Evolutionary conservation across 768 basidiomycete species (phyloP).

Genomic region (Podaxis carcinomalis): DNA sequence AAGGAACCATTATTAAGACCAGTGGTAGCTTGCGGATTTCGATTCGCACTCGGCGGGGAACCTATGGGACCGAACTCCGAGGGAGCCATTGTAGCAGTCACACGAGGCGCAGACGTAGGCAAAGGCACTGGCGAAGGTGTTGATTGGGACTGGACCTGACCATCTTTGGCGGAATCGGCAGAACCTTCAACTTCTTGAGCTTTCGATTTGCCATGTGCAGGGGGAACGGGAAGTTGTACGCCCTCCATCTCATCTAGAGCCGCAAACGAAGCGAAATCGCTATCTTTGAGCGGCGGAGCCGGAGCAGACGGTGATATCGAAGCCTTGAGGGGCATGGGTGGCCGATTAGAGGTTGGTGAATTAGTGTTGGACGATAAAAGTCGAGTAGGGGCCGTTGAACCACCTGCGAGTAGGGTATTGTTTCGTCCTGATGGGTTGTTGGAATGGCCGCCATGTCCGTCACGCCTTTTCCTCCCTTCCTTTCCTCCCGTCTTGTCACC

Average conservation of each 20-base stretch:
- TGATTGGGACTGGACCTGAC: constrained; percentile 17
- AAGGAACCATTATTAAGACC: constrained; percentile 33
- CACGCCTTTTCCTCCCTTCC: constrained; percentile 32
- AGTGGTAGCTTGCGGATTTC: constrained; percentile 26
- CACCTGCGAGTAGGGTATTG: constrained; percentile 42
- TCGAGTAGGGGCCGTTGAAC: constrained; percentile 69
- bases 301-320: constrained; percentile 74
- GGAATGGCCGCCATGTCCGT: constrained; percentile 20
- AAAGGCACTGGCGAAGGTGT: constrained; percentile 42
- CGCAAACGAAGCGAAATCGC: constrained; percentile 68
- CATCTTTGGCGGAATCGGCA: constrained; percentile 3
- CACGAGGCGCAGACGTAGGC: constrained; percentile 54
- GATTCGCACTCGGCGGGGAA: constrained; percentile 55
- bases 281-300: constrained; percentile 72
- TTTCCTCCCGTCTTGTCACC: constrained; percentile 27
- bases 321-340: constrained; percentile 67
- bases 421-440: constrained; percentile 21
- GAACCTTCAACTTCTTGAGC: constrained; percentile 9
- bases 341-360: constrained; percentile 36
- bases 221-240: constrained; percentile 41
- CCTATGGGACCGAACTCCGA: constrained; percentile 81
- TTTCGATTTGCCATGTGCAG: constrained; percentile 31
- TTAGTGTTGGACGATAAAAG: constrained; percentile 22
- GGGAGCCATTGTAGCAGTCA: constrained; percentile 33
- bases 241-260: constrained; percentile 55